phyloP scores from a whole-genome alignment of 148 eudicot genomes.

The Gaultheria prostrata region DNA sequence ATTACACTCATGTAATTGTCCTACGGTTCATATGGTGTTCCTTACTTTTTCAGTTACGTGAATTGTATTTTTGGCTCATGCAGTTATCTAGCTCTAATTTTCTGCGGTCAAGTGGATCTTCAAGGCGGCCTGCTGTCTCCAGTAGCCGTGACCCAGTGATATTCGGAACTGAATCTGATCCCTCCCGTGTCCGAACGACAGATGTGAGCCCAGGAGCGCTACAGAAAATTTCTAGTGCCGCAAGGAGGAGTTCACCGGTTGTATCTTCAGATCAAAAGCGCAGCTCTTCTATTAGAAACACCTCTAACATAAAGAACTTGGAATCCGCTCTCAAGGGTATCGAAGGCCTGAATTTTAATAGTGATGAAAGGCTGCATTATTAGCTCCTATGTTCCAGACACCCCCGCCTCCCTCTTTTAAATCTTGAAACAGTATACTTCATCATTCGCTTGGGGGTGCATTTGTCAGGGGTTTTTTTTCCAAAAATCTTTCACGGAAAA shows the following conservation, averaged over 20 bases:
- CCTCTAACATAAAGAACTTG: slow-evolving; percentile 31
- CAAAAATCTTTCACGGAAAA: neutral
- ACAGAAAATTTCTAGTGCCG: slow-evolving; percentile 27
- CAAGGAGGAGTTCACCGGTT: slow-evolving; percentile 35
- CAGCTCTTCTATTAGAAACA: slow-evolving; percentile 32
- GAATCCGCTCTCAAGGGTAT: slow-evolving; percentile 73
- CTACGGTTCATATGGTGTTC: neutral
- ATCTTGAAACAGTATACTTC: slow-evolving; percentile 6
- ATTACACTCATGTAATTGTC: neutral
- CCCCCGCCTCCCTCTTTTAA: slow-evolving; percentile 15
- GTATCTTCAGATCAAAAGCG: slow-evolving; percentile 38
- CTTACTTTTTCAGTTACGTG: neutral
- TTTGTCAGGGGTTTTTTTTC: neutral
- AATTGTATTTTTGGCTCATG: slow-evolving; percentile 1
- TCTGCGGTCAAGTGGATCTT: slow-evolving; percentile 42
- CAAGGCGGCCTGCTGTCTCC: slow-evolving; percentile 43
- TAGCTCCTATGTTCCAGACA: neutral
- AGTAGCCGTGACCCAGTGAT: slow-evolving; percentile 40
- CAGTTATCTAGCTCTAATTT: slow-evolving; percentile 41
- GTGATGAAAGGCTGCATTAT: slow-evolving; percentile 48
- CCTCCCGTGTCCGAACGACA: slow-evolving; percentile 26
- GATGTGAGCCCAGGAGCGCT: slow-evolving; percentile 33
- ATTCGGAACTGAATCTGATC: slow-evolving; percentile 23
- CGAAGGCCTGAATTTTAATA: slow-evolving; percentile 63
- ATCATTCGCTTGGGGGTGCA: slow-evolving; percentile 17